These are phyloP conservation scores for Didymella glomerata DNA, from an alignment of 2,329 filamentous ascomycete species.

Conservation along the genomic window DNA sequence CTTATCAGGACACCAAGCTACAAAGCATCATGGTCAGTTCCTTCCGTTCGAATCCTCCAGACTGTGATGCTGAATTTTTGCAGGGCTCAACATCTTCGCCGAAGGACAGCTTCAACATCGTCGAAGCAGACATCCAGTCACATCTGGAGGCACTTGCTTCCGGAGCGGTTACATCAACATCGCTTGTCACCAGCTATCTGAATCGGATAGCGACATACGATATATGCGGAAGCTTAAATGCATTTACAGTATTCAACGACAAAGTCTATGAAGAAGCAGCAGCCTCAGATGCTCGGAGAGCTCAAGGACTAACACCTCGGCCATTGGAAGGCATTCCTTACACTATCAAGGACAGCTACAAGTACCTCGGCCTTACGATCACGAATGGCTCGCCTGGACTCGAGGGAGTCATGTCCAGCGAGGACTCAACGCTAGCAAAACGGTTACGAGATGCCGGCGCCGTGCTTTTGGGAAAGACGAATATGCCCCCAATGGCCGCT, in stretches of 20 bases:
- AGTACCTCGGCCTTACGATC: constrained; percentile 62
- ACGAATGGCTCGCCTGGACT: constrained; percentile 66
- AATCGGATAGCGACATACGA: constrained; percentile 60
- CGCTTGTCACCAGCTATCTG: constrained; percentile 58
- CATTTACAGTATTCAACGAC: constrained; percentile 60
- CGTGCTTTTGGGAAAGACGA: constrained; percentile 64
- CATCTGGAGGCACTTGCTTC: constrained; percentile 55
- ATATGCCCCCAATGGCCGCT: constrained; percentile 68
- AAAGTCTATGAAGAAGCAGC: constrained; percentile 58
- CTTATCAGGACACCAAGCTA: not conserved
- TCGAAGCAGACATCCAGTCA: constrained; percentile 60
- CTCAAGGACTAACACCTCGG: constrained; percentile 47
- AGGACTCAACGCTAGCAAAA: constrained; percentile 62
- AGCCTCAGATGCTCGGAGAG: constrained; percentile 58
- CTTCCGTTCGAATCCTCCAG: no score
- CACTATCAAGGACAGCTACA: constrained; percentile 67
- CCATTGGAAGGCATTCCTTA: constrained; percentile 66
- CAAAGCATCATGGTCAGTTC: constrained; percentile 10
- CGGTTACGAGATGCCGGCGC: constrained; percentile 60
- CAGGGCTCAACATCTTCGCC: not conserved
- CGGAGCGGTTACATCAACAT: constrained; percentile 55
- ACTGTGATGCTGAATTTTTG: not conserved
- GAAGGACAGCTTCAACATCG: constrained; percentile 42
- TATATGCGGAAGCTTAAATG: constrained; percentile 55
- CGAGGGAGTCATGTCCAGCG: constrained; percentile 57